Evolutionary conservation across 768 basidiomycete species (phyloP), one percentile per base, ranked within the genome.

Genomic region (Psilocybe sp.): DNA sequence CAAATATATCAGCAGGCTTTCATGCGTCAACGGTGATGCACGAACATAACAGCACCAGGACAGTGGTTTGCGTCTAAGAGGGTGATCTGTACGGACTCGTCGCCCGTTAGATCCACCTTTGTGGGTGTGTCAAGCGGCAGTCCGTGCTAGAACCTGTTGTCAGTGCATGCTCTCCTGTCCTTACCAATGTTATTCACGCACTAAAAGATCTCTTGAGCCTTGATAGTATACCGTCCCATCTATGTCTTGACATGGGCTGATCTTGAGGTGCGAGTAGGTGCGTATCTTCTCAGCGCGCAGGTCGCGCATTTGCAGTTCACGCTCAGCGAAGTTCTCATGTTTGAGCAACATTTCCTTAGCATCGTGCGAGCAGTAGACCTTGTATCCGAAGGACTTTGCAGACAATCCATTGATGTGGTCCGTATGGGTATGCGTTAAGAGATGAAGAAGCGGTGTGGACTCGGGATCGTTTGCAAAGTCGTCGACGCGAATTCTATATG

Each of bases 31-130:
- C 28, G 10, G 37, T 18, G 8, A 15, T 15, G 23, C 4, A 68
- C 83, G 20, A 60, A 93, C 94, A 98, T 96, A 37, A 92, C 86
- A 0, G 93, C 87, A 0, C 95, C 95, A 10, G 92, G 95, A 63
- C 94, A 97, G 64, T 98, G 95, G 60, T 97, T 97, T 0, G 95
- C 95, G 60, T 95, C 90, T 7, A 97, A 66, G 9, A 89, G 75
- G 0, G 92, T 95, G 49, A 97, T 76, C 0, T 76, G 83, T 9
- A 96, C 85, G 3, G 62, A 65, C 56, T 85, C 79, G 7, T 70
- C 69, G 18, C 76, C 69, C 4, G 74, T 77, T 14, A 95, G 64
- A 33, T 84, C 79, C 28, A 85, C 73, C 31, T 62, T 50, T 0
- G 81, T 87, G 0, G 92, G 90, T 2, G 75, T 76, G 50, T 92